These are phyloP conservation scores for Ogataea ramenticola DNA, from an alignment of 805 yeast genomes.

Conservation along the genomic window DNA sequence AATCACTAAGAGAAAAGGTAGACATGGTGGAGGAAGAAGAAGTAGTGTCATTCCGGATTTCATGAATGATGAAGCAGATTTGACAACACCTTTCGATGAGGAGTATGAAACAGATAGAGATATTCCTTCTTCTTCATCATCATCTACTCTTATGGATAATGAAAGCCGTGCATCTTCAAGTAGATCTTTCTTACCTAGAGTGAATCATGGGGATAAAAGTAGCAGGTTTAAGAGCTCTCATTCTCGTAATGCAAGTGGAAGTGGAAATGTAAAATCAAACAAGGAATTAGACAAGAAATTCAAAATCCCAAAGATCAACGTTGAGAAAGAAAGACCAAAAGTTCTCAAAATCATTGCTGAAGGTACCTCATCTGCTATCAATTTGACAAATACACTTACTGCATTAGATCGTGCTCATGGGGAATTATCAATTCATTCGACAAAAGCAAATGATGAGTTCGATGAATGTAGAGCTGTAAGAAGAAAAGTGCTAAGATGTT, in stretches of 20 bases:
- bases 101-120: constrained; percentile 16
- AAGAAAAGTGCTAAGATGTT: constrained; percentile 69
- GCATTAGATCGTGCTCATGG: constrained; percentile 34
- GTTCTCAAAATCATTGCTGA: constrained; percentile 65
- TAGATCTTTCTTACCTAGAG: constrained; percentile 1
- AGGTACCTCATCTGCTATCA: constrained; percentile 67
- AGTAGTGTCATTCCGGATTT: constrained; percentile 28
- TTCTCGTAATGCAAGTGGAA: not conserved
- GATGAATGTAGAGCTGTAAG: constrained; percentile 70
- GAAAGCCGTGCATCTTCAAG: not conserved
- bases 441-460: constrained; percentile 55
- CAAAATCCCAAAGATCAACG: constrained; percentile 60
- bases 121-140: constrained; percentile 10
- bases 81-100: constrained; percentile 28
- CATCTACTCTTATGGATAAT: not conserved
- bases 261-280: constrained; percentile 16
- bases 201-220: not conserved
- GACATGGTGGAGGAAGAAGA: not conserved
- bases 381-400: constrained; percentile 52
- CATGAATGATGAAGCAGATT: constrained; percentile 47
- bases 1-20: constrained; percentile 3
- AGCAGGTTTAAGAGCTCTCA: not conserved
- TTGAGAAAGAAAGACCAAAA: constrained; percentile 65
- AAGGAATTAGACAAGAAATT: constrained; percentile 39
- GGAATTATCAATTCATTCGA: constrained; percentile 56